Base-by-base conservation (phyloP, 2,329 filamentous ascomycete genomes). In the Leptosphaerulina australis region DNA sequence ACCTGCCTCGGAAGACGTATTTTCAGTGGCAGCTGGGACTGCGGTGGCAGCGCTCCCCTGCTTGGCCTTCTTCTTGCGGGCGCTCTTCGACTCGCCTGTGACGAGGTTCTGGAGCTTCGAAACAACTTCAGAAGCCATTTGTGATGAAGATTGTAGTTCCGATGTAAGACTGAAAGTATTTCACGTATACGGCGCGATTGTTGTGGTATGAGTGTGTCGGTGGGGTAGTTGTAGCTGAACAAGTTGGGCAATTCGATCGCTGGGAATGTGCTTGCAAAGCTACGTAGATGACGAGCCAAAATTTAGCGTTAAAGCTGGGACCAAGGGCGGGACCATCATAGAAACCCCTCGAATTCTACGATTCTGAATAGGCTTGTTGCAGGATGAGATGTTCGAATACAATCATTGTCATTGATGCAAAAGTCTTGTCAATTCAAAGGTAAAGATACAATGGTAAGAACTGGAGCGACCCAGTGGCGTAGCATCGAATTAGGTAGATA, bases 71-170 rank as follows among this genome's bases (percentile, higher is more conserved):
- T 79, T 80, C 77, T 81, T 81, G 71, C 77, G 77, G 24, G 77
- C 76, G 55, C 71, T 76, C 73, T 80, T 81, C 46, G 77, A 78
- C 67, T 80, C 77, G 44, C 64, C 69, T 62, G 88, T 80, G 60
- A 88, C 83, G 63, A 80, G 72, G 59, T 79, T 76, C 62, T 82
- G 79, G 59, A 87, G 81, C 76, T 87, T 87, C 72, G 84, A 81
- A 64, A 83, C 79, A 57, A 81, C 73, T 60, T 84, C 69, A 73
- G 90, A 81, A 47, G 66, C 61, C 68, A 71, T 71, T 59, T 55
- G 55, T 52, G 29, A 31, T 26, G 30, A 46, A 50, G 31, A 38
- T 52, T 59, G 51, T 55, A 24, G 28, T 24, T 53, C 36, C 50
- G 28, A 25, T 46, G 18, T 28, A 31, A 20, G 30, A 45, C 52